phyloP scores from a whole-genome alignment of 2,329 filamentous ascomycete genomes.

The Bipolaris zeicola region DNA sequence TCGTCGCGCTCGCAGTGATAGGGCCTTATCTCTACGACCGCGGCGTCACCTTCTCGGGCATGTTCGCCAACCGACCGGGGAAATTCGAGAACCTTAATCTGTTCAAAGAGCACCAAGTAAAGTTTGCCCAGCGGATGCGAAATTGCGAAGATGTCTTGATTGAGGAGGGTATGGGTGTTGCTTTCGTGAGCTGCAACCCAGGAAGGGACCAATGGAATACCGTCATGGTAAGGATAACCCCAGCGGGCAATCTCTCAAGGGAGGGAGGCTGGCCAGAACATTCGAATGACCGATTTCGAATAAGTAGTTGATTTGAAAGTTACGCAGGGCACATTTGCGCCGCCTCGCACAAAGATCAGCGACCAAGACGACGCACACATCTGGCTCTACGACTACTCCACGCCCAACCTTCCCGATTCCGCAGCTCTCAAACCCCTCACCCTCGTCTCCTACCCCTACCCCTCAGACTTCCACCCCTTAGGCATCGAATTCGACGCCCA shows the following conservation, averaged over 20 bases:
- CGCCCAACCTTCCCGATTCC: conserved; percentile 19
- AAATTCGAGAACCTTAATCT: conserved; percentile 26
- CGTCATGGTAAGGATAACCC: conserved; percentile 48
- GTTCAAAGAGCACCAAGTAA: conserved; percentile 39
- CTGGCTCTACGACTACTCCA: conserved; percentile 50
- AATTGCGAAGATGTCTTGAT: conserved; percentile 54
- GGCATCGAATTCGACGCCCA: conserved; percentile 47
- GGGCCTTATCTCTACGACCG: conserved; percentile 39
- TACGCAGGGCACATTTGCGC: conserved; percentile 38
- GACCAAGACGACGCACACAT: conserved; percentile 34
- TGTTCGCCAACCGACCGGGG: conserved; percentile 30
- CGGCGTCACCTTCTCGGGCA: conserved; percentile 22
- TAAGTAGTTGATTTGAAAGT: not conserved
- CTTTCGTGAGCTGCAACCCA: conserved; percentile 52
- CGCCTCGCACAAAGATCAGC: conserved; percentile 12
- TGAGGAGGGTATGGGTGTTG: conserved; percentile 45
- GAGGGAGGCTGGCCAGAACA: too few relatives aligned
- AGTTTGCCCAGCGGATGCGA: conserved; percentile 43
- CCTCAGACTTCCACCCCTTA: conserved; percentile 50
- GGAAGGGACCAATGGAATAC: conserved; percentile 54
- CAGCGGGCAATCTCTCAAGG: too few relatives aligned
- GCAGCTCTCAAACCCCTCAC: conserved; percentile 33
- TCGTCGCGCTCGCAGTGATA: conserved; percentile 20
- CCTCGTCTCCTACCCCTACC: conserved; percentile 30
- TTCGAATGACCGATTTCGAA: too few relatives aligned